Base-by-base conservation (phyloP, 2,329 filamentous ascomycete species). In the Neurospora sp. region DNA sequence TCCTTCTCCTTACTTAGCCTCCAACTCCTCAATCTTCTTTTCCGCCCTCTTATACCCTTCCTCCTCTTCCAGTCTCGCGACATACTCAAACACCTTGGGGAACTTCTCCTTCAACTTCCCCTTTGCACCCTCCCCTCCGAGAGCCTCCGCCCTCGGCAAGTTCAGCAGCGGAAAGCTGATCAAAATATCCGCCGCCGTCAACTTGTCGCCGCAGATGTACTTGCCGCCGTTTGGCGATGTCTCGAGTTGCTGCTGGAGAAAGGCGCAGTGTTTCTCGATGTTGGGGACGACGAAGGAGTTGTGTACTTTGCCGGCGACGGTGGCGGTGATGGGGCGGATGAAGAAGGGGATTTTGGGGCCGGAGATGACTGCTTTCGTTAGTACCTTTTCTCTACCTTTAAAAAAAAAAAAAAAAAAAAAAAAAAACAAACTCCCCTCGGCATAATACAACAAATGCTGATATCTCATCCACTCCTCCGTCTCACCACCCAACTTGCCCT, bases 371-470 rank as follows among this genome's bases (percentile, higher is more conserved):
- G 70, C n/a, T 1, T 23, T 38, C 6, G 13, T 17, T 3, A 15
- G 40, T 36, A 43, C 19, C 4, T 15, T 4, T 58, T 10, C 19
- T n/a, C 11, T 17, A 11, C 2, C 6, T 4, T 33, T 0, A 28
- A 28, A 28, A 28, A 28, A 28, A 23, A 23, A 23, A 23, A 23
- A 23, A 28, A 28, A 28, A 28, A 28, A 28, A 23, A 23, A 23
- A 23, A 23, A 23, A 23, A 23, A 23, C n/a, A 97, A 80, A 72
- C 87, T 92, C 9, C 93, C 93, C 80, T 97, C 93, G 9, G 88
- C 85, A 79, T 94, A 97, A 78, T 97, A 92, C 84, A 97, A 87
- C 74, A 87, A 88, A 77, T 91, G 91, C 76, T 84, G 82, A 77
- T 83, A 87, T 68, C 86, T 81, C 77, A 86, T 76, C 82, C 84